Evolutionary conservation across 768 basidiomycete species (phyloP).

Genomic region (Trametes elegans): DNA sequence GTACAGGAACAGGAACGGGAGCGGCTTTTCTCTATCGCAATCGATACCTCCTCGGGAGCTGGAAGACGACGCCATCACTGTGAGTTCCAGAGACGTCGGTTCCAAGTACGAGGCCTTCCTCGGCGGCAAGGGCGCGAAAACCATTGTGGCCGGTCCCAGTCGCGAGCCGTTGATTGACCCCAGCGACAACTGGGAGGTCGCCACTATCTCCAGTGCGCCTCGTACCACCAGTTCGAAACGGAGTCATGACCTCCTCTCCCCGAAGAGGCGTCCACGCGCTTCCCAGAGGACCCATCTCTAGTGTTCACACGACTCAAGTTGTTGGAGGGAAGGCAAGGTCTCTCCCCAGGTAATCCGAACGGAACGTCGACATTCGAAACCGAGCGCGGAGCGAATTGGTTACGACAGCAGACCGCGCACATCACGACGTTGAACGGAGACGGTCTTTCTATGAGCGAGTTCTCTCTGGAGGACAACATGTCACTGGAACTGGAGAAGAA

Average conservation of each 20-base stretch:
- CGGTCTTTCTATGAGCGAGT: conserved; percentile 55
- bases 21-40: conserved; percentile 54
- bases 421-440: conserved; percentile 61
- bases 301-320: conserved; percentile 55
- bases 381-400: conserved; percentile 76
- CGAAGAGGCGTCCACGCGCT: conserved; percentile 7
- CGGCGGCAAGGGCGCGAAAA: conserved; percentile 23
- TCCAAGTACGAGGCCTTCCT: conserved; percentile 26
- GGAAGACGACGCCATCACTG: conserved; percentile 75
- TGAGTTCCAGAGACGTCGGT: conserved; percentile 65
- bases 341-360: conserved; percentile 34
- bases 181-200: conserved; percentile 21
- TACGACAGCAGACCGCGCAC: conserved; percentile 77
- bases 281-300: conserved; percentile 14
- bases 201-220: conserved; percentile 22
- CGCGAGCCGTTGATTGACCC: conserved; percentile 22
- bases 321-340: conserved; percentile 35
- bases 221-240: conserved; percentile 12
- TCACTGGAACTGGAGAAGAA: conserved; percentile 65
- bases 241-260: conserved; percentile 1
- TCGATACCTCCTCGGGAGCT: conserved; percentile 38
- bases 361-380: conserved; percentile 46
- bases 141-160: conserved; percentile 26
- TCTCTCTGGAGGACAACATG: conserved; percentile 41
- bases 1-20: conserved; percentile 54